A percentile compares a stretch with the other conserved stretches of the same genome.
phyloP scores from a whole-genome alignment of 768 basidiomycete genomes.

The Pseudohyphozyma bogoriensis region DNA sequence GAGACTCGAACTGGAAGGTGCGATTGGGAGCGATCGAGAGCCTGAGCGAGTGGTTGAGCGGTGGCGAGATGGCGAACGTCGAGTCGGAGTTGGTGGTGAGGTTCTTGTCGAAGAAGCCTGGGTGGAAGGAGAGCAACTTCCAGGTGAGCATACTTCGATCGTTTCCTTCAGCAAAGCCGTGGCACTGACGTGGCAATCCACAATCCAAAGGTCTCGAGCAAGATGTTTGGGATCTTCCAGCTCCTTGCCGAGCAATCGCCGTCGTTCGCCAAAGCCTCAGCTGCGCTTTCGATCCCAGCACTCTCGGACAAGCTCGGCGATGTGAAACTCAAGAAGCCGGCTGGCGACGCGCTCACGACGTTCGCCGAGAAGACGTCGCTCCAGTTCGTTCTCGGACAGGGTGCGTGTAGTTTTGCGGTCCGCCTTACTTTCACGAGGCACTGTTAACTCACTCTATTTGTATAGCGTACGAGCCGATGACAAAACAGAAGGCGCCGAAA shows the following conservation, averaged over 20 bases:
- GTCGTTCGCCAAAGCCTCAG: constrained; percentile 72
- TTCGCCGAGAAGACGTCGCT: constrained; percentile 89
- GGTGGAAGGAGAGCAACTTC: constrained; percentile 98
- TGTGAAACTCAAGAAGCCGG: constrained; percentile 90
- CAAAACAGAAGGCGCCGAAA: constrained; percentile 95
- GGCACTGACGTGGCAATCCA: not conserved
- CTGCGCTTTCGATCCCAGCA: constrained; percentile 68
- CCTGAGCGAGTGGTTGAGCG: constrained; percentile 70
- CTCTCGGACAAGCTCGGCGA: constrained; percentile 92
- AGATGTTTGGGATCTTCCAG: constrained; percentile 67
- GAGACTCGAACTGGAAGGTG: constrained; percentile 88
- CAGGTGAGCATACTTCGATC: constrained; percentile 50
- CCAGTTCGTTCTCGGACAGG: constrained; percentile 86
- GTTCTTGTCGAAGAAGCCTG: constrained; percentile 72
- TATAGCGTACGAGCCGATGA: constrained; percentile 80
- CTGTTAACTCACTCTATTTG: constrained; percentile 9
- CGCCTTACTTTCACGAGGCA: not conserved
- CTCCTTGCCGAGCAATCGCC: constrained; percentile 67
- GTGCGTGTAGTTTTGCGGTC: constrained; percentile 43
- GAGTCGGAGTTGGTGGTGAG: constrained; percentile 85
- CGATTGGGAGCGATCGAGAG: constrained; percentile 78
- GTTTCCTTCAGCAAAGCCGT: not conserved
- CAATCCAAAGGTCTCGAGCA: constrained; percentile 64
- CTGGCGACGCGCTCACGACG: constrained; percentile 68
- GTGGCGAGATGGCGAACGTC: constrained; percentile 44